Evolutionary conservation across 2,329 filamentous ascomycete species (phyloP), one percentile per base, ranked within the genome.

Genomic region (Aspergillus amoenus): DNA sequence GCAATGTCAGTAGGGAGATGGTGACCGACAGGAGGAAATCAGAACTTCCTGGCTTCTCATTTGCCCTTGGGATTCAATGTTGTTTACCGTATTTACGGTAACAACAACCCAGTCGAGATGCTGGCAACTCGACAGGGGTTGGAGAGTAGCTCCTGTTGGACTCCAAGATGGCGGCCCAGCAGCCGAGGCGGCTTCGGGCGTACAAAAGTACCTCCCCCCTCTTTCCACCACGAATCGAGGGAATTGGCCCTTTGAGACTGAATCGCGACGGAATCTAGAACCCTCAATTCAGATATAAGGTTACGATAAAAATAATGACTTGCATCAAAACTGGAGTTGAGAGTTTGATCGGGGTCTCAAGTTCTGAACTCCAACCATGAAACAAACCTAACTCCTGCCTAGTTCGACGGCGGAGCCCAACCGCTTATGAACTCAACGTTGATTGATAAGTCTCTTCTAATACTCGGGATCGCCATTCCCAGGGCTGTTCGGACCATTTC

Each of bases 251-350:
- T 37, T 37, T n/a, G 24, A 32, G 30, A 13, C 17, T 21, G n/a
- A 13, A 30, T 30, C 9, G 27, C 27, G 2, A 30, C 46, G 22
- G 32, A 48, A 17, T 41, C 47, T 39, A 27, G 43, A 45, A 17
- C n/a, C 7, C 50, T 27, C 30, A 22, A 41, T 40, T 30, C 42
- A 53, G 27, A 30, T 30, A 32, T 47, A 53, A 46, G 51, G 32
- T 53, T 53, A 22, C 22, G 18, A 40, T 46, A 39, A 11, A 18
- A 21, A 12, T 13, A 15, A 53, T 53, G 51, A 40, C 51, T 15
- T 53, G 51, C 51, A 53, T 53, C 37, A 34, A 45, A 39, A 47
- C 32, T 41, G 42, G 51, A 53, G 43, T 46, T 47, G 51, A 46
- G 43, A 53, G 42, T 53, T 53, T 40, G 32, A 41, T 51, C 44